Conservation (phyloP, 2,329 filamentous ascomycete species). For the Colletotrichum lini region DNA sequence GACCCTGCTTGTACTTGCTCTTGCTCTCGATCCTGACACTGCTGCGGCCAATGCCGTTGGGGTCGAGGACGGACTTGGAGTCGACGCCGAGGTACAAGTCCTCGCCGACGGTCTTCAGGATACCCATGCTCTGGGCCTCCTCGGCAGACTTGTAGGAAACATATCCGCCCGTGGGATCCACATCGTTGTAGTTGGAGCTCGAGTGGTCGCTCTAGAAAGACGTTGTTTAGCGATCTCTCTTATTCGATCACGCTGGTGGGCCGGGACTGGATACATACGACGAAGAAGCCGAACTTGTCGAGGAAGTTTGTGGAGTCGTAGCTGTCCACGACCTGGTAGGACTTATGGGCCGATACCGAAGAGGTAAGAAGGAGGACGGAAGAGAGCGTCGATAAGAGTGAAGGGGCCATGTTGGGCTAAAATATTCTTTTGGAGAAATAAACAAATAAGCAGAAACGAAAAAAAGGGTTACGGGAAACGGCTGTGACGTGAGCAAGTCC, state of each 20-base stretch:
- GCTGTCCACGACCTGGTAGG: constrained; percentile 40
- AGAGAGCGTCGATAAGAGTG: constrained; percentile 41
- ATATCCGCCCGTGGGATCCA: constrained; percentile 76
- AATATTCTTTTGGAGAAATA: too few relatives aligned
- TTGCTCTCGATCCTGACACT: constrained; percentile 78
- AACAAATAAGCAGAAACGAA: not conserved
- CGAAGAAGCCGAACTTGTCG: constrained; percentile 61
- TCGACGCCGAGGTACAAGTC: constrained; percentile 60
- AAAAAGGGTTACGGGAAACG: not conserved
- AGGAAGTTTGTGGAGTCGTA: constrained; percentile 59
- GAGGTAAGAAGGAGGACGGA: constrained; percentile 37
- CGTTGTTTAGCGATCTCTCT: not conserved
- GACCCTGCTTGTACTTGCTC: constrained; percentile 73
- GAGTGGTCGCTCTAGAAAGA: constrained; percentile 40
- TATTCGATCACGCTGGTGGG: too few relatives aligned
- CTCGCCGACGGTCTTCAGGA: constrained; percentile 51
- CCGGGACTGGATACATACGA: constrained; percentile 46
- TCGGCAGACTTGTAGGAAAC: constrained; percentile 66
- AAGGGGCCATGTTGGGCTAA: constrained; percentile 39
- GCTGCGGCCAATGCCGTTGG: constrained; percentile 55
- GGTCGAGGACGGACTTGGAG: constrained; percentile 45
- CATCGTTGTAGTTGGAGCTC: constrained; percentile 44
- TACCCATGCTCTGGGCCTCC: constrained; percentile 53
- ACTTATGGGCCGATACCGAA: constrained; percentile 23
- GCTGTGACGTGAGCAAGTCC: not conserved